Conservation (phyloP, 129 eudicot genomes). For the Daucus carota region DNA sequence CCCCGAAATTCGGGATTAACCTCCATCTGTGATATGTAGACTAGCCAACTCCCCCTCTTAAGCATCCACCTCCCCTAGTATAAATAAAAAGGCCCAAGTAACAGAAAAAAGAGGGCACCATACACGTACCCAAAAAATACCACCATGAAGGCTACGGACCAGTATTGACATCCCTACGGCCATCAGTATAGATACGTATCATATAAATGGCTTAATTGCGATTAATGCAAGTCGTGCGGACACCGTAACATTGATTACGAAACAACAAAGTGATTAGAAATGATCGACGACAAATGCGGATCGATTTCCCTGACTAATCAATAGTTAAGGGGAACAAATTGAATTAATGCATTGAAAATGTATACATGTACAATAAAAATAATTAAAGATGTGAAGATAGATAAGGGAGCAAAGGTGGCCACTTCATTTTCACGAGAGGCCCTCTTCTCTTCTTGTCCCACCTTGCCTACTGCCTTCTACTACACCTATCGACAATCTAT, state of each 20-base stretch:
- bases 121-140: no score
- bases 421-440: slow-evolving; percentile 4
- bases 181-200: no score
- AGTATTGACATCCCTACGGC: no score
- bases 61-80: no score
- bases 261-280: not conserved
- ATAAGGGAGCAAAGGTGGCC: slow-evolving; percentile 6
- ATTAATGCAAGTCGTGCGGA: not conserved
- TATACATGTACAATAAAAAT: not conserved
- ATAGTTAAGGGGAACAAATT: not conserved
- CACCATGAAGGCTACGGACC: no score
- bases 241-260: not conserved
- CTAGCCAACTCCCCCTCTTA: no score
- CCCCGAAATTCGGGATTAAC: no score
- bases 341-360: not conserved
- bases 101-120: no score
- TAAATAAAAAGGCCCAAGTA: no score
- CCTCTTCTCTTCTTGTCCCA: slow-evolving; percentile 3
- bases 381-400: not conserved
- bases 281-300: not conserved
- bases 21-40: no score
- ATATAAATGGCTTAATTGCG: no score
- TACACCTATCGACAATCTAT: not conserved
- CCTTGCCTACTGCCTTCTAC: not conserved
- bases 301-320: slow-evolving; percentile 5